Percentiles rank a stretch among this genome's conserved stretches.
These are phyloP conservation scores for Neurospora sp. DNA, from an alignment of 495 filamentous ascomycete species.

Conservation along the genomic window DNA sequence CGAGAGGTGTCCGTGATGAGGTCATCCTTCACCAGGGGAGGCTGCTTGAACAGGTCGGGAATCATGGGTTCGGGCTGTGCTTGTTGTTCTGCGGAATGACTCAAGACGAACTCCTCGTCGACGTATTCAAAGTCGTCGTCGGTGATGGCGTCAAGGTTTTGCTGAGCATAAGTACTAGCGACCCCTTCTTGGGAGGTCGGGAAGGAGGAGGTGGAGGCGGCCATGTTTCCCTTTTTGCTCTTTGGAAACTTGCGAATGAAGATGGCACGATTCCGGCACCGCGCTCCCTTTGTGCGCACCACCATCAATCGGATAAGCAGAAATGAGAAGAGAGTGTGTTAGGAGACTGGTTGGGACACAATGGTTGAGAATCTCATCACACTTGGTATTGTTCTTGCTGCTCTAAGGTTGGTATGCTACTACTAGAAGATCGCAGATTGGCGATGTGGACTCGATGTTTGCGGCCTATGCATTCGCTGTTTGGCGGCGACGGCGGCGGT, in stretches of 20 bases:
- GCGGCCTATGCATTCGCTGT: background rate
- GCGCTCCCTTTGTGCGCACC: conserved; percentile 7
- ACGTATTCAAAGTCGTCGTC: conserved; percentile 7
- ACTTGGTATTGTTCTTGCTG: conserved; percentile 1
- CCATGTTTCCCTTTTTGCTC: background rate
- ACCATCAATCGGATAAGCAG: background rate
- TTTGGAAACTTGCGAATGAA: conserved; percentile 2
- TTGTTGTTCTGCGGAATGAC: background rate
- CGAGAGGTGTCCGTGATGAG: conserved; percentile 58
- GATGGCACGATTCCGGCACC: conserved; percentile 5
- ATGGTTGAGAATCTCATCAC: background rate
- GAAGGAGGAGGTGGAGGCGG: background rate
- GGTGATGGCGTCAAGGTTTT: background rate
- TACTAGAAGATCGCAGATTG: background rate
- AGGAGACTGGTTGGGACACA: background rate
- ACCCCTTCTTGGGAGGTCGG: background rate
- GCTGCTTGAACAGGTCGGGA: conserved; percentile 54
- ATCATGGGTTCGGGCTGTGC: conserved; percentile 28
- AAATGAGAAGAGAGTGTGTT: background rate
- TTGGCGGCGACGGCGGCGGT: background rate
- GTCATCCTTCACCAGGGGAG: conserved; percentile 54
- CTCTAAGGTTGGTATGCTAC: background rate
- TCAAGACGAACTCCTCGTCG: conserved; percentile 14
- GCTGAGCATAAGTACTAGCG: background rate
- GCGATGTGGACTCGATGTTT: background rate